Conservation (phyloP, 2,329 filamentous ascomycete genomes). For the Pyrenophora graminea region DNA sequence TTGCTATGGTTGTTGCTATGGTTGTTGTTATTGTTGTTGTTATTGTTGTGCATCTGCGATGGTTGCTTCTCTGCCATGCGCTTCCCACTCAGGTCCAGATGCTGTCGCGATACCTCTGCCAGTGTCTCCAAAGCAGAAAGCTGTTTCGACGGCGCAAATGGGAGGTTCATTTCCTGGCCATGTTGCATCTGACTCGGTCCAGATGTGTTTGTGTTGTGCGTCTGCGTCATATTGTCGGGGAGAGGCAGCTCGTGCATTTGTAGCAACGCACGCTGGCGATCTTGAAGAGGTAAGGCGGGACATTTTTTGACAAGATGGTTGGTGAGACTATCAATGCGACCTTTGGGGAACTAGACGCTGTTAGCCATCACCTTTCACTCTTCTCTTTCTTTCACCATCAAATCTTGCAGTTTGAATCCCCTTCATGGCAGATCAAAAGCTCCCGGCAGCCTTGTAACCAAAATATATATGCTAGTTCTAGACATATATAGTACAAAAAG, state of each 20-base stretch:
- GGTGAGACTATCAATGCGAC: conserved; percentile 79
- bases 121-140: conserved; percentile 85
- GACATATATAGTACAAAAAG: too few relatives aligned
- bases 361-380: conserved; percentile 26
- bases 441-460: too few relatives aligned
- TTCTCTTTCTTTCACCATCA: conserved; percentile 14
- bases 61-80: conserved; percentile 44
- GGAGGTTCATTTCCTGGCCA: conserved; percentile 45
- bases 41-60: conserved; percentile 20
- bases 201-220: conserved; percentile 17
- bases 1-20: conserved; percentile 26
- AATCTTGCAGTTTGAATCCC: background rate
- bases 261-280: conserved; percentile 75
- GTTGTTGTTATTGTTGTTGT: conserved; percentile 14
- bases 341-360: conserved; percentile 71
- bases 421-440: too few relatives aligned
- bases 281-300: conserved; percentile 73
- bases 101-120: conserved; percentile 82
- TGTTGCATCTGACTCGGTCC: conserved; percentile 26
- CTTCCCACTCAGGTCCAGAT: conserved; percentile 61
- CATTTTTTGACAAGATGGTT: conserved; percentile 86
- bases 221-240: conserved; percentile 45
- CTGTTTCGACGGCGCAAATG: conserved; percentile 55
- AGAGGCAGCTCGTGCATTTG: conserved; percentile 70
- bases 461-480: too few relatives aligned